Percentiles rank a stretch among this genome's conserved stretches.
Evolutionary conservation across 352 stramenopile species (phyloP).

Genomic region (Pythium plurisporium): DNA sequence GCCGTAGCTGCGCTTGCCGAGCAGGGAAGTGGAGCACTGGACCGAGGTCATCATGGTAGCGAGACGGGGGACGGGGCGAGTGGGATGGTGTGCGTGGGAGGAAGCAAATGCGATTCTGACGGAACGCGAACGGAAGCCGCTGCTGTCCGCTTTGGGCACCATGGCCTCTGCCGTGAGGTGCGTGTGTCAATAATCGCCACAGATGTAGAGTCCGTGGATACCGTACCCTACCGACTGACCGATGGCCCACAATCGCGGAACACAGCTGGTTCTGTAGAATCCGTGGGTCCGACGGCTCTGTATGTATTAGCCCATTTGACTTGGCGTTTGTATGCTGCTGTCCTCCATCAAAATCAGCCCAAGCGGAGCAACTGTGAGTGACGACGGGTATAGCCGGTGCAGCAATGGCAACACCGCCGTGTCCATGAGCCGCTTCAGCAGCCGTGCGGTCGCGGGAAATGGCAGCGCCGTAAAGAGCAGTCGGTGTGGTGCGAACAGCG

Average conservation of each 20-base stretch:
- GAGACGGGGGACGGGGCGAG: background rate
- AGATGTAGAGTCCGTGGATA: too few species aligned
- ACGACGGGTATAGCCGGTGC: slow-evolving; percentile 9
- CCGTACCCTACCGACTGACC: too few species aligned
- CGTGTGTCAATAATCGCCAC: too few species aligned
- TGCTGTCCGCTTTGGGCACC: too few species aligned
- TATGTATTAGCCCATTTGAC: too few species aligned
- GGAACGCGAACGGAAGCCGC: background rate
- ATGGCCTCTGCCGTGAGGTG: too few species aligned
- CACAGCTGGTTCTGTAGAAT: slow-evolving; percentile 4
- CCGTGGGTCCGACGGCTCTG: background rate
- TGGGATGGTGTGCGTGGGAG: slow-evolving; percentile 9
- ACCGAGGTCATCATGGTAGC: slow-evolving; percentile 15
- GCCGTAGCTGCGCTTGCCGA: slow-evolving; percentile 64
- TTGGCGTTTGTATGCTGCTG: slow-evolving; percentile 14
- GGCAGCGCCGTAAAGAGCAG: slow-evolving; percentile 46
- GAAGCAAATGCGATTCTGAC: background rate
- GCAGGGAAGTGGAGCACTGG: slow-evolving; percentile 25
- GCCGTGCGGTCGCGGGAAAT: slow-evolving; percentile 32
- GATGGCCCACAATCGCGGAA: too few species aligned
- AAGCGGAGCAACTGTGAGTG: too few species aligned
- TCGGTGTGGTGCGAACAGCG: slow-evolving; percentile 50
- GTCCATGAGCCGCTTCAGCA: slow-evolving; percentile 46
- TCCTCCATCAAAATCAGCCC: background rate
- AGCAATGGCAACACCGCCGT: slow-evolving; percentile 40